These are phyloP conservation scores for Coniophora puteana DNA, from an alignment of 1,284 basidiomycete species.

Conservation along the genomic window DNA sequence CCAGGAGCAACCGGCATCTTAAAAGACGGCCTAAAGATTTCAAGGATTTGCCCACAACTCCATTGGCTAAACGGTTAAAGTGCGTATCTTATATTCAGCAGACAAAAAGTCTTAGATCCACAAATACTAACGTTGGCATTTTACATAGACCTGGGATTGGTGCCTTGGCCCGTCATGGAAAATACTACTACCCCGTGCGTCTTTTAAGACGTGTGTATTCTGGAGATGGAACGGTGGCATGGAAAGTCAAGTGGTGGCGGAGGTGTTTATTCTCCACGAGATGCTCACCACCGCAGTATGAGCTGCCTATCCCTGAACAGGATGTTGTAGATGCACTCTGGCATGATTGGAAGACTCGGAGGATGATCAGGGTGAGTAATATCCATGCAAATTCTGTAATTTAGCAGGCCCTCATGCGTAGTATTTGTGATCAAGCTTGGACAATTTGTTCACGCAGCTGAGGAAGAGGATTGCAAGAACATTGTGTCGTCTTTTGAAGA, in stretches of 20 bases:
- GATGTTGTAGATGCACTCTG: constrained; percentile 3
- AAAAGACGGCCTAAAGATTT: too few relatives aligned
- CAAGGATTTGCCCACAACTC: too few relatives aligned
- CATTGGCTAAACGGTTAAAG: too few relatives aligned
- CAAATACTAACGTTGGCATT: too few relatives aligned
- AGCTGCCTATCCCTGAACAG: neutral
- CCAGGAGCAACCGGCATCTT: too few relatives aligned
- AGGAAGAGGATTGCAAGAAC: neutral
- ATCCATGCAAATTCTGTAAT: too few relatives aligned
- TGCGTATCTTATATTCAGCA: too few relatives aligned
- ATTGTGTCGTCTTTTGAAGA: neutral
- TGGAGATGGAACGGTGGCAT: too few relatives aligned
- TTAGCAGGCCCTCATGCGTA: too few relatives aligned
- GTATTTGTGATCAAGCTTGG: neutral
- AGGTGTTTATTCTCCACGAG: neutral
- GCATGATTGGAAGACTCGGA: constrained; percentile 1
- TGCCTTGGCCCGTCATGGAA: neutral
- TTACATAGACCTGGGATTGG: constrained; percentile 1
- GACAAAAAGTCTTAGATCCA: too few relatives aligned
- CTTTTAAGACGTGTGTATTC: too few relatives aligned
- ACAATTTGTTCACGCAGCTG: neutral
- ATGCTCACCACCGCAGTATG: neutral
- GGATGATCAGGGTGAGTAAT: neutral
- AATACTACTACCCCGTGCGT: constrained; percentile 3
- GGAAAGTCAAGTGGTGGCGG: constrained; percentile 2